Evolutionary conservation across 192 early-diverging fungal genomes (phyloP).

Genomic region (Backusella tuberculispora): DNA sequence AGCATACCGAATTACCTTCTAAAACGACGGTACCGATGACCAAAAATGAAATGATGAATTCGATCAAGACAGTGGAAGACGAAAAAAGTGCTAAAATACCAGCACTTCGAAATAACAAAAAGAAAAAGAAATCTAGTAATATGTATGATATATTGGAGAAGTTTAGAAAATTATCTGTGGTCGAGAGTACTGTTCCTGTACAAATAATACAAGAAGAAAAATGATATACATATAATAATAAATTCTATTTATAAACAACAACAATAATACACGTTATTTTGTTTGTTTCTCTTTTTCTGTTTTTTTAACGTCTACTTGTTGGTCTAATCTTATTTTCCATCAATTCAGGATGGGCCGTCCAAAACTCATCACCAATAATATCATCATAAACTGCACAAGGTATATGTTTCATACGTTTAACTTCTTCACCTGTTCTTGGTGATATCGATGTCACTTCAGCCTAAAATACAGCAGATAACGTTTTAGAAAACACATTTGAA

Average conservation of each 20-base stretch:
- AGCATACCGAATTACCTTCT: conserved; percentile 26
- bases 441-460: conserved; percentile 25
- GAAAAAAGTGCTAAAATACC: not conserved
- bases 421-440: conserved; percentile 22
- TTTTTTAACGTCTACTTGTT: not conserved
- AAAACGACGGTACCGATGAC: conserved; percentile 26
- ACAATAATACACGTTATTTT: not conserved
- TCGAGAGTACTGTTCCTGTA: not conserved
- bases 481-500: conserved; percentile 29
- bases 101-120: not conserved
- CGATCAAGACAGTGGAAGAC: conserved; percentile 16
- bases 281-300: not conserved
- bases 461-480: not conserved
- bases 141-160: conserved; percentile 51
- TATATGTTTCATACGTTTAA: conserved; percentile 58
- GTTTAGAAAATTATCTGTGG: conserved; percentile 41
- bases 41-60: conserved; percentile 31
- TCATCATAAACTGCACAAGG: conserved; percentile 65
- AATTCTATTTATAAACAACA: too few species aligned
- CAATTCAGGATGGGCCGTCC: conserved; percentile 53
- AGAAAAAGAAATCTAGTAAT: conserved; percentile 22
- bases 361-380: conserved; percentile 77
- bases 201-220: not conserved
- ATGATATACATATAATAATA: too few species aligned
- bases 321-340: conserved; percentile 25